Evolutionary conservation across 2,329 filamentous ascomycete species (phyloP).

Genomic region (Fusarium buxicola): DNA sequence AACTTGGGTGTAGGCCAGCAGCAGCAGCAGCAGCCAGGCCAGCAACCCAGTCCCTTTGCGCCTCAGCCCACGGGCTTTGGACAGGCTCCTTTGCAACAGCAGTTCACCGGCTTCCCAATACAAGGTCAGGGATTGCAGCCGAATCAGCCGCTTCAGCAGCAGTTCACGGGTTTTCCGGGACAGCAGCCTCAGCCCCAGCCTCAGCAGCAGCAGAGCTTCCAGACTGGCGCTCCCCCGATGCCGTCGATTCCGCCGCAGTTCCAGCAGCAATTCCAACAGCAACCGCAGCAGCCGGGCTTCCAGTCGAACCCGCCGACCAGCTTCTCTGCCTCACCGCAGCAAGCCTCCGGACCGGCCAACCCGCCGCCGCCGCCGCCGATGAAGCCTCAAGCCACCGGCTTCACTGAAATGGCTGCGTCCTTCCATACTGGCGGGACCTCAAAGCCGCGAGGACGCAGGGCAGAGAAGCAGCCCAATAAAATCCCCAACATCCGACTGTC

Average conservation of each 20-base stretch:
- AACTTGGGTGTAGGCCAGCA: conserved; percentile 57
- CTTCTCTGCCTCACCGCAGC: conserved; percentile 63
- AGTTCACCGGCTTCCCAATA: conserved; percentile 71
- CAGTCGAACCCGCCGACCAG: conserved; percentile 58
- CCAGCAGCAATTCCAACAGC: conserved; percentile 69
- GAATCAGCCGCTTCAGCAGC: conserved; percentile 71
- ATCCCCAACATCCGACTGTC: conserved; percentile 95
- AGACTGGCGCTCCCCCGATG: conserved; percentile 69
- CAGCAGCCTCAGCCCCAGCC: conserved; percentile 63
- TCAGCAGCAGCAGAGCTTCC: conserved; percentile 68
- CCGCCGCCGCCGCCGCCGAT: conserved; percentile 69
- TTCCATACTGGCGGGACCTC: conserved; percentile 66
- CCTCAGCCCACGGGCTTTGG: conserved; percentile 71
- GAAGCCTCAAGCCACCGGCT: conserved; percentile 74
- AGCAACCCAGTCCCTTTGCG: conserved; percentile 67
- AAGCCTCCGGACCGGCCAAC: conserved; percentile 59
- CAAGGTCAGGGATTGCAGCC: conserved; percentile 66
- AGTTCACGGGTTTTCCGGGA: conserved; percentile 74
- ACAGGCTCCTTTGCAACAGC: conserved; percentile 63
- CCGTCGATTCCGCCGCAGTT: conserved; percentile 70
- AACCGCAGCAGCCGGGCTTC: conserved; percentile 58
- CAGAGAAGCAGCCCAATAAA: conserved; percentile 71
- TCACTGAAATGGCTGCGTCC: conserved; percentile 74
- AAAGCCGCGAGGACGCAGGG: conserved; percentile 59
- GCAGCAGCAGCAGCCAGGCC: conserved; percentile 58